phyloP scores from a whole-genome alignment of 2,329 filamentous ascomycete genomes.

The Neofusicoccum laricinum region DNA sequence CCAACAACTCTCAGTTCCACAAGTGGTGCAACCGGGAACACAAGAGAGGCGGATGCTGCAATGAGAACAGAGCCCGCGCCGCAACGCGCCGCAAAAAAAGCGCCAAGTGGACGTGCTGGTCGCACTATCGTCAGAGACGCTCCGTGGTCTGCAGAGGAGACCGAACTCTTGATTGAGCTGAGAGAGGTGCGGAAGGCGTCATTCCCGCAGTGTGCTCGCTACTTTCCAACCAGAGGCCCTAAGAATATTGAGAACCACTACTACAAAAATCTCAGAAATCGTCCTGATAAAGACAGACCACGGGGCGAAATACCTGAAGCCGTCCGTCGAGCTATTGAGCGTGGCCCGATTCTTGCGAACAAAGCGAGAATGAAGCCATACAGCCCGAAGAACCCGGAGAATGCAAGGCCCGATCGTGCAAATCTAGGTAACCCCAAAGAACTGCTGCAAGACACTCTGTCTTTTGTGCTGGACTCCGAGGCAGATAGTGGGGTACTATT shows the following conservation, averaged over 20 bases:
- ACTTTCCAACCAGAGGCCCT: constrained; percentile 8
- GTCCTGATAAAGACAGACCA: neutral
- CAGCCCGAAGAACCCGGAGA: neutral
- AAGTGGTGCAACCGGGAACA: too few species aligned
- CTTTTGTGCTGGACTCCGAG: neutral
- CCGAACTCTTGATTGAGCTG: constrained; percentile 34
- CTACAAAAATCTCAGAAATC: constrained; percentile 18
- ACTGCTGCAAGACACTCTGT: neutral
- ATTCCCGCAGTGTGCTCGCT: constrained; percentile 24
- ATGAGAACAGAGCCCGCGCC: too few species aligned
- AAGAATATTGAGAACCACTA: constrained; percentile 21
- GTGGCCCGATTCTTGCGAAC: neutral
- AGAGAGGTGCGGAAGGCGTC: constrained; percentile 26
- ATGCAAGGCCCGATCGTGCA: neutral
- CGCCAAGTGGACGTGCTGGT: too few species aligned
- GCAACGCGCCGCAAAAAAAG: too few species aligned
- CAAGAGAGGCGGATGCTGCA: too few species aligned
- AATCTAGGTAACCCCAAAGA: neutral
- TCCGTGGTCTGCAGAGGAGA: constrained; percentile 31
- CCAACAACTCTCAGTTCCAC: too few species aligned
- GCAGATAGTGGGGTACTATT: neutral
- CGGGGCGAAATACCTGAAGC: neutral
- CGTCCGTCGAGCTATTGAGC: neutral
- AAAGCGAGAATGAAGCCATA: neutral
- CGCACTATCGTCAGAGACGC: too few species aligned